phyloP scores from a whole-genome alignment of 768 basidiomycete species.

The Daedaleopsis nitida region DNA sequence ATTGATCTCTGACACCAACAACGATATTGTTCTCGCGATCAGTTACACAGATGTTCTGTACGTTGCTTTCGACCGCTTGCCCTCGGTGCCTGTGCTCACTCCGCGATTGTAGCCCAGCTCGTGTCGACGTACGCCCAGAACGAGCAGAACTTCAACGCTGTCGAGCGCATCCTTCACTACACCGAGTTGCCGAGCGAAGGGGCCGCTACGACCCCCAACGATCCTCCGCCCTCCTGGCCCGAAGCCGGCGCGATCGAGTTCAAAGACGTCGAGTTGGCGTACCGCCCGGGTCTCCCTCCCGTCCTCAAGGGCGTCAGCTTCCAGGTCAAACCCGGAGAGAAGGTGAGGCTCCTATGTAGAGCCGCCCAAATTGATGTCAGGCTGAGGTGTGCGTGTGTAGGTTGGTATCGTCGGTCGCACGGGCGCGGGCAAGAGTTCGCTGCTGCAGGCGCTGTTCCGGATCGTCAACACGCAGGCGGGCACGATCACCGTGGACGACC shows the following conservation, averaged over 20 bases:
- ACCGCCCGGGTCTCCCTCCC: conserved; percentile 82
- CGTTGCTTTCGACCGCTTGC: conserved; percentile 19
- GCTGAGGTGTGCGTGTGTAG: conserved; percentile 9
- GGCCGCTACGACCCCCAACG: conserved; percentile 38
- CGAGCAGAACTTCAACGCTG: conserved; percentile 74
- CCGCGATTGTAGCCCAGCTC: conserved; percentile 45
- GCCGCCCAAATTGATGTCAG: too few species aligned
- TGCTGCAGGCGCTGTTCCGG: conserved; percentile 40
- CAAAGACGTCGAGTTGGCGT: conserved; percentile 74
- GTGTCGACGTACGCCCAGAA: conserved; percentile 58
- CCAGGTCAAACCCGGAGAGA: conserved; percentile 74
- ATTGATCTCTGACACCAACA: not conserved
- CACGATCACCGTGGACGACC: conserved; percentile 57
- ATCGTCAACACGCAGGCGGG: conserved; percentile 64
- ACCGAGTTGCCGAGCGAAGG: conserved; percentile 62
- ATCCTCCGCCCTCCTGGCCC: conserved; percentile 75
- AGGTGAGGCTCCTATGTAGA: conserved; percentile 46
- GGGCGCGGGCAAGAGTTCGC: conserved; percentile 54
- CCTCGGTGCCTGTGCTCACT: not conserved
- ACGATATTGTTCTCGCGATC: not conserved
- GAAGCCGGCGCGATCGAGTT: conserved; percentile 70
- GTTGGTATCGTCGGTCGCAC: conserved; percentile 54
- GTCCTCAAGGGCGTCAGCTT: conserved; percentile 83
- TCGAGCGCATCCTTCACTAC: conserved; percentile 73
- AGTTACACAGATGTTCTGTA: conserved; percentile 60